Base-by-base conservation (phyloP, 2,329 filamentous ascomycete species). In the Sarocladium oryzae region DNA sequence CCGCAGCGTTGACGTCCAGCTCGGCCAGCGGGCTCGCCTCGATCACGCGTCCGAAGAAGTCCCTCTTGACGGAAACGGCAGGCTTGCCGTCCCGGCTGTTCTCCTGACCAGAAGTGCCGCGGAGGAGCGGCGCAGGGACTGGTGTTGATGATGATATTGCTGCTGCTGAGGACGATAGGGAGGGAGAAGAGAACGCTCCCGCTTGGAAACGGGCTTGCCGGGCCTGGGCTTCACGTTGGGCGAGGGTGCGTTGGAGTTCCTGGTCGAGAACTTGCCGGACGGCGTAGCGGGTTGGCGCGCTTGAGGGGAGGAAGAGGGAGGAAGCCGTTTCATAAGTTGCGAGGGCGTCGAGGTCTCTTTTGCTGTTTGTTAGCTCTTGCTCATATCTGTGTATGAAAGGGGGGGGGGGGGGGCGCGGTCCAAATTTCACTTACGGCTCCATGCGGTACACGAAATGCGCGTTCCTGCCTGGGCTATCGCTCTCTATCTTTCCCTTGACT, bases 211-310 rank as follows among this genome's bases (percentile, higher is more conserved):
- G 77, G 8, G 83, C 81, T 60, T 87, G 81, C 2, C 87, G 75
- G 1, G 82, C 77, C 3, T 81, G 77, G 54, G 81, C 81, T 48
- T 88, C 85, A 13, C 85, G 83, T 30, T 82, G 72, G 26, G 79
- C 71, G 11, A 85, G 78, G 45, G 89, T 85, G 61, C 86, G 89
- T 54, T 81, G 82, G 60, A 92, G 87, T 66, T 97, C 92, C 64
- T 93, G 89, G 61, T 96, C 90, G 1, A 99, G 77, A 8, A 96
- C 91, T 66, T 96, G 92, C 20, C 93, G 84, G 5, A 99, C 86
- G 1, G 92, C 92, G 62, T 89, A 99, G n/a, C 93, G 82, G 0
- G 89, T 89, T 0, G 88, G 89, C 1, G 82, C 83, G 9, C 81
- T 79, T 2, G 80, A 78, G 33, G 76, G 71, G 15, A 79, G 70